Conservation (phyloP, 2,329 filamentous ascomycete species). For the Penicillium sp. region DNA sequence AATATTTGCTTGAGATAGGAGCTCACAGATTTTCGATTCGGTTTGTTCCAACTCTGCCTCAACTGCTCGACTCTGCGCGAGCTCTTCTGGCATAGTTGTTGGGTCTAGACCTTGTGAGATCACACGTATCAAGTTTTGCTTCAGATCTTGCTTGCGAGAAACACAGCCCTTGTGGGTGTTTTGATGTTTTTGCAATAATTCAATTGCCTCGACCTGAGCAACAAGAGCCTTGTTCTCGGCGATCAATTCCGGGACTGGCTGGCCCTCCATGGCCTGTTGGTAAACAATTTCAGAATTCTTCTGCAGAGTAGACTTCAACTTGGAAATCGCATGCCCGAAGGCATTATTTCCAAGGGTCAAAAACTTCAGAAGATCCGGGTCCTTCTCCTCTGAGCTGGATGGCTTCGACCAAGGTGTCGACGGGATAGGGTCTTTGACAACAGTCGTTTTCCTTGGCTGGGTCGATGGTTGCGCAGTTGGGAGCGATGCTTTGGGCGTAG, state of each 20-base stretch:
- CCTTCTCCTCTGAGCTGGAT: constrained; percentile 18
- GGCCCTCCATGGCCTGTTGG: constrained; percentile 31
- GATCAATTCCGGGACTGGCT: constrained; percentile 27
- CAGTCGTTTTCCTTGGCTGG: neutral
- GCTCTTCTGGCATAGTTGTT: constrained; percentile 25
- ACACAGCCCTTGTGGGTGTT: constrained; percentile 21
- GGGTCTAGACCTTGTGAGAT: constrained; percentile 30
- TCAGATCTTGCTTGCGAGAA: constrained; percentile 28
- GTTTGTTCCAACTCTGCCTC: constrained; percentile 29
- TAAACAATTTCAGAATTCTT: constrained; percentile 34
- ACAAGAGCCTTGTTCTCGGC: constrained; percentile 30
- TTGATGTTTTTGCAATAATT: constrained; percentile 26
- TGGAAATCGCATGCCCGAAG: constrained; percentile 23
- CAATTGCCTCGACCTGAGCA: constrained; percentile 32
- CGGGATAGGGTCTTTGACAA: constrained; percentile 9
- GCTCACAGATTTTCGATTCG: constrained; percentile 27
- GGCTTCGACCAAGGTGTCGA: constrained; percentile 11
- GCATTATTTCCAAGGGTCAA: constrained; percentile 22
- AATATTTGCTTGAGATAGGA: constrained; percentile 28
- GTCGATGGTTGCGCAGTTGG: constrained; percentile 13
- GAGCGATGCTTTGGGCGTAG: neutral
- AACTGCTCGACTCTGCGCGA: constrained; percentile 28
- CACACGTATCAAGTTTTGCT: constrained; percentile 29
- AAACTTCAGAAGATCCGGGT: constrained; percentile 26
- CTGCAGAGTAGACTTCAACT: constrained; percentile 25